Evolutionary conservation across 768 basidiomycete species (phyloP), one percentile per base, ranked within the genome.

Genomic region (Suillus alpinus): DNA sequence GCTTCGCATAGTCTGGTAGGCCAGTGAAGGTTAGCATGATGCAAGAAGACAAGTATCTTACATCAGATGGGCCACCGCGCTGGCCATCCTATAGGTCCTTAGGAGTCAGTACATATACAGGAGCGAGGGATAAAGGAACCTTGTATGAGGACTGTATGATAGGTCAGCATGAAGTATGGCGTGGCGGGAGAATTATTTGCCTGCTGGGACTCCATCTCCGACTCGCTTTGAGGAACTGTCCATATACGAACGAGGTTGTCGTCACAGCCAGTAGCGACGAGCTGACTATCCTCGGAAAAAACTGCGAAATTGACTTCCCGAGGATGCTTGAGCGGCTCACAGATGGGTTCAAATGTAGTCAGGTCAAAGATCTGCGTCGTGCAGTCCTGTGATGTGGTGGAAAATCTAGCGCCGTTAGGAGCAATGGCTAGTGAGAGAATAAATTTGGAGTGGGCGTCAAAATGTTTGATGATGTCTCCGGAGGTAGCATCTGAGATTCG

Each of bases 221-320:
- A n/a, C n/a, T n/a, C n/a, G n/a, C n/a, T n/a, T n/a, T n/a, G n/a
- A n/a, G n/a, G n/a, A n/a, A n/a, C 85, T 62, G 92, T 89, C 90
- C 91, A 92, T n/a, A 93, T 87, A 51, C 90, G 81, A 59, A 93
- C 88, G 49, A 91, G 81, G 1, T 85, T 88, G 69, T 94, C 92
- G 44, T 91, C 78, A 56, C 82, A 82, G 7, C 90, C 90, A 0
- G 86, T 87, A 34, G 83, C 81, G 51, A 92, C 87, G 62, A 79
- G 76, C 41, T 76, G 78, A 3, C 89, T 88, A 64, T 88, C 86
- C 7, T 43, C 39, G 4, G 56, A 31, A 26, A 57, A 41, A 43
- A 20, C 16, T 26, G 29, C 37, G 20, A 40, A 57, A 29, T 57
- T 10, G 9, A 20, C 4, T 32, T 29, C 44, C 1, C 16, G 40